Evolutionary conservation across 257 asterid genomes (phyloP).

Genomic region (Anisodus tanguticus): DNA sequence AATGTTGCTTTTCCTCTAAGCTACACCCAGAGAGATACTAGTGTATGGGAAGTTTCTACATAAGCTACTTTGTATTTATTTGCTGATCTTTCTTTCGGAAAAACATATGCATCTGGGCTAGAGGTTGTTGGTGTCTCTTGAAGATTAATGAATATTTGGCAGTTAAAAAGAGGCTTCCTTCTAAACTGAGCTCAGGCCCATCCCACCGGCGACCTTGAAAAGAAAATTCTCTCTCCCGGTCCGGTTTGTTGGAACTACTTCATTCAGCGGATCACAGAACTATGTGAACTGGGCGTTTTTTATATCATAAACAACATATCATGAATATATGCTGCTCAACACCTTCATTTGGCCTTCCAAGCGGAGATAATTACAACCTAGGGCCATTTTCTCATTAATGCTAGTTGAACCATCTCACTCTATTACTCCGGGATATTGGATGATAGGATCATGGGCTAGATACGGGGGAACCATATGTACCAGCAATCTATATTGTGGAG

Average conservation of each 20-base stretch:
- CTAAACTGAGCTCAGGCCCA: background rate
- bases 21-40: slow-evolving; percentile 14
- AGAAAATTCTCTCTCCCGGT: background rate
- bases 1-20: slow-evolving; percentile 10
- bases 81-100: background rate
- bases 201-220: background rate
- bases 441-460: background rate
- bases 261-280: background rate
- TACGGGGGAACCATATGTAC: background rate
- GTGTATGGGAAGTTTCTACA: background rate
- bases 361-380: background rate
- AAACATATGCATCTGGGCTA: background rate
- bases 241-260: background rate
- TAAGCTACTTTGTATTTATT: background rate
- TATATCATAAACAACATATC: background rate
- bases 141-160: slow-evolving; percentile 18
- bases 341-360: slow-evolving; percentile 4
- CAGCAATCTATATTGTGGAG: background rate
- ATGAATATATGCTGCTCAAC: background rate
- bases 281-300: background rate
- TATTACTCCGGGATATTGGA: background rate
- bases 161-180: slow-evolving; percentile 6
- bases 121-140: background rate
- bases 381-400: slow-evolving; percentile 16
- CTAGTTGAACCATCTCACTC: background rate